Conservation (phyloP, 495 filamentous ascomycete species). For the Hypoxylon fuscum region DNA sequence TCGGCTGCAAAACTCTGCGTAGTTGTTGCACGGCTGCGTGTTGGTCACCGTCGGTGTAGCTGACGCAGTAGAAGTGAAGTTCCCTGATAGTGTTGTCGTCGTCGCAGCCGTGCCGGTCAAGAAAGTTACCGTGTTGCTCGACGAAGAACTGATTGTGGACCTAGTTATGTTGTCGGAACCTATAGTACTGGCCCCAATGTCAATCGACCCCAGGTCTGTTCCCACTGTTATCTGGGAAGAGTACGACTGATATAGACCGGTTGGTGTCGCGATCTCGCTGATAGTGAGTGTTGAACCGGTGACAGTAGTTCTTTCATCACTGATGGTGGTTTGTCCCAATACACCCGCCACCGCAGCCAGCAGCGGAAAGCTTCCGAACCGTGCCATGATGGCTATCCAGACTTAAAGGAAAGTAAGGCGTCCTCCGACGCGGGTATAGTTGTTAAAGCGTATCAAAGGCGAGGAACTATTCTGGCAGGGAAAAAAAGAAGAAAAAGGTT, state of each 20-base stretch:
- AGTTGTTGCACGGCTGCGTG: constrained; percentile 84
- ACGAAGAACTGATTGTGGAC: constrained; percentile 34
- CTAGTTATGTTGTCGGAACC: constrained; percentile 56
- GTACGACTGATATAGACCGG: constrained; percentile 50
- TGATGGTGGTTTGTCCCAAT: constrained; percentile 37
- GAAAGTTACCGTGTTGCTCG: constrained; percentile 49
- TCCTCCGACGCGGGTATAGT: constrained; percentile 14
- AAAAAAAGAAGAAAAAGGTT: constrained; percentile 1
- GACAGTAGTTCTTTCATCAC: constrained; percentile 46
- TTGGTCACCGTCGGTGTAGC: constrained; percentile 63
- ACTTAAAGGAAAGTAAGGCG: constrained; percentile 5
- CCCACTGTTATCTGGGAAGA: constrained; percentile 48
- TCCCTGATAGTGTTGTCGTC: constrained; percentile 41
- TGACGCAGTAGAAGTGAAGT: constrained; percentile 49
- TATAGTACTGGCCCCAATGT: constrained; percentile 32
- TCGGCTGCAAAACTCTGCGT: constrained; percentile 82
- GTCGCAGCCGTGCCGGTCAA: constrained; percentile 51
- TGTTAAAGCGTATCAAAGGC: constrained; percentile 3
- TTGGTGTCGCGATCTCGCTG: constrained; percentile 39
- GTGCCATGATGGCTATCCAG: constrained; percentile 30
- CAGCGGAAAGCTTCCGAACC: constrained; percentile 29
- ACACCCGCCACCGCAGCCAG: constrained; percentile 30
- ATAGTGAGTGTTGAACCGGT: constrained; percentile 44
- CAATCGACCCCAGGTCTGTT: constrained; percentile 30
- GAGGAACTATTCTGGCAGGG: background rate